Evolutionary conservation across 78 protist genomes (phyloP).

Genomic region (Cavenderia fasciculata): DNA sequence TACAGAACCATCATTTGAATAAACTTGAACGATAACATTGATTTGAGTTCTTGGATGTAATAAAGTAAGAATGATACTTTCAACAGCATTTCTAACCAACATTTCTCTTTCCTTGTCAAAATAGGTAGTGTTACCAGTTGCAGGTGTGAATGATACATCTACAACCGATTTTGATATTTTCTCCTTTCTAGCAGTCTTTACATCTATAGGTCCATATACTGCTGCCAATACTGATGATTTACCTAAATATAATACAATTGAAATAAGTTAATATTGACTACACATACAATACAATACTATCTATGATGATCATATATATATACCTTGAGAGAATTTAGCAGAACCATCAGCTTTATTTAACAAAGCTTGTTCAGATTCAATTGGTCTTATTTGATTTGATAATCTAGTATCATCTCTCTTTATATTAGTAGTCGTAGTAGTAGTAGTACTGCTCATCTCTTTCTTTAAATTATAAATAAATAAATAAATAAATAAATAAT

Average conservation of each 20-base stretch:
- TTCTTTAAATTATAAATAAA: not conserved
- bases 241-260: not conserved
- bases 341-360: slow-evolving; percentile 81
- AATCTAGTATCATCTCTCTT: slow-evolving; percentile 49
- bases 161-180: slow-evolving; percentile 58
- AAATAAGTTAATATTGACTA: not conserved
- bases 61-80: slow-evolving; percentile 60
- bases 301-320: not conserved
- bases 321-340: slow-evolving; percentile 58
- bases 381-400: slow-evolving; percentile 42
- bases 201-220: slow-evolving; percentile 81
- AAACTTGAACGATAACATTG: slow-evolving; percentile 47
- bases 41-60: slow-evolving; percentile 77
- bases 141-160: slow-evolving; percentile 9
- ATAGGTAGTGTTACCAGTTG: slow-evolving; percentile 4
- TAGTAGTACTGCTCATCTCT: too few species aligned
- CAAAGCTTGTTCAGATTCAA: slow-evolving; percentile 61
- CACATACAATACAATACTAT: not conserved
- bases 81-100: slow-evolving; percentile 61
- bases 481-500: too few species aligned
- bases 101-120: slow-evolving; percentile 55
- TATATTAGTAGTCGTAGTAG: too few species aligned
- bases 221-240: slow-evolving; percentile 68
- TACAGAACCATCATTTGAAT: slow-evolving; percentile 76
- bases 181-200: slow-evolving; percentile 43